Evolutionary conservation across 768 basidiomycete species (phyloP).

Genomic region (Pleurotus djamor): DNA sequence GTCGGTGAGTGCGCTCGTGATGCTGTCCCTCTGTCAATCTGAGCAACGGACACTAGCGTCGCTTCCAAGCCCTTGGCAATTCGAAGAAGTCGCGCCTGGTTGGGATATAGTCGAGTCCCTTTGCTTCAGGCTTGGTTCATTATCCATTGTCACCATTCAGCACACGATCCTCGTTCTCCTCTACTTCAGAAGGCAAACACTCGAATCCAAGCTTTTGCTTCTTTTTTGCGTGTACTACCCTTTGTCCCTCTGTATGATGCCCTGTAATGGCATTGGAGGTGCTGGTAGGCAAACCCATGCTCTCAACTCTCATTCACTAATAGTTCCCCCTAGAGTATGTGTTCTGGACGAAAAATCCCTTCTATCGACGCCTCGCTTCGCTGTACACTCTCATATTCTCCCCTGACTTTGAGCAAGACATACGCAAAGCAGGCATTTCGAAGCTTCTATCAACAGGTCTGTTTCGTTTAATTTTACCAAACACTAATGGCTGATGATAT

Average conservation of each 20-base stretch:
- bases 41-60: constrained; percentile 1
- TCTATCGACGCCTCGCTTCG: constrained; percentile 33
- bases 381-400: constrained; percentile 39
- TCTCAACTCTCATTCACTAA: not conserved
- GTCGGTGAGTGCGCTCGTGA: not conserved
- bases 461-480: not conserved
- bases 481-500: not conserved
- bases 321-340: constrained; percentile 27
- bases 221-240: constrained; percentile 24
- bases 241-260: constrained; percentile 26
- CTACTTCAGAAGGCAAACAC: constrained; percentile 11
- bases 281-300: constrained; percentile 23
- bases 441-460: constrained; percentile 21
- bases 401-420: constrained; percentile 24
- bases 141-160: constrained; percentile 23
- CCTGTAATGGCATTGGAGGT: constrained; percentile 30
- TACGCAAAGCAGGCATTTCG: constrained; percentile 34
- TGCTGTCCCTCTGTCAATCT: not conserved
- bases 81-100: constrained; percentile 31
- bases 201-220: constrained; percentile 20
- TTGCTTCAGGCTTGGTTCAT: constrained; percentile 15
- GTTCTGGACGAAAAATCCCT: constrained; percentile 31
- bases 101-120: constrained; percentile 25
- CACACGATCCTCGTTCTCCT: constrained; percentile 16
- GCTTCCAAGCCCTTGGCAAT: constrained; percentile 20